These are phyloP conservation scores for sweet orange (Citrus sinensis) DNA, from an alignment of 345 rosid genomes.

Conservation along the genomic window DVS_A1.0 CM039166.1:20982501-20983000, in stretches of 20 bases:
- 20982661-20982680: no score
- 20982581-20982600: no score
- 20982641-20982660: no score
- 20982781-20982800: background rate
- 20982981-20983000: background rate
- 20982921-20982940: background rate
- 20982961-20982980: background rate
- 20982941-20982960: background rate
- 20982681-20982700: no score
- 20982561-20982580: no score
- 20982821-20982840: background rate
- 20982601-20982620: no score
- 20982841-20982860: background rate
- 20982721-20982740: no score
- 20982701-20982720: no score
- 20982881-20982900: no score
- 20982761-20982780: background rate
- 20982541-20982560: no score
- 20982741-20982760: background rate
- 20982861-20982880: background rate
- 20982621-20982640: no score
- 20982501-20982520: background rate
- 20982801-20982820: no score
- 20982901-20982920: background rate
- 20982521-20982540: background rate